Evolutionary conservation across 306 rosid genomes (phyloP), one percentile per base, ranked within the genome.

Genomic region (Crotalaria pallida): DNA sequence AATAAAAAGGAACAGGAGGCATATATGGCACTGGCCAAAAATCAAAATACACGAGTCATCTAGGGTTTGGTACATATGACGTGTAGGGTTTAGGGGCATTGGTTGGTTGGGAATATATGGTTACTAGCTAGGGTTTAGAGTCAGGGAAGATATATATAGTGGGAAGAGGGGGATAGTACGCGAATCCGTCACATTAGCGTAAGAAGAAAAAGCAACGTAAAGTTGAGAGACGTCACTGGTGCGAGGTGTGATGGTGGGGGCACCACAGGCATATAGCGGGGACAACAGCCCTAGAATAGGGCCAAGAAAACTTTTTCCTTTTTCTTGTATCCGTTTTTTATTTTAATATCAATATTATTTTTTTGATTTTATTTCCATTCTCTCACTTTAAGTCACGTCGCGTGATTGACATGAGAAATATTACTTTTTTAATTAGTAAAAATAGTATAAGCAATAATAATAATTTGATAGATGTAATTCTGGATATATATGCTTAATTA

Each of bases 381-480:
- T 27, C 34, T 64, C 48, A 64, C 96, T 88, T 86, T 84, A 84
- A 79, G 91, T 88, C 96, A 60, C 79, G 16, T 88, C 21, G 29
- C 55, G 49, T 69, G 77, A 72, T 65, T 31, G 74, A 74, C 69
- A 52, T 68, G 1, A 27, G 24, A 72, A 23, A 31, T 21, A 17
- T 49, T 47, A 0, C n/a, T 7, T 48, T 61, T 73, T 49, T 33
- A 3, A 41, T 57, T 43, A 16, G 17, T 1, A 11, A 17, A 1
- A 8, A n/a, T 58, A 16, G 8, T 5, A 31, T 7, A 31, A 31
- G 36, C 36, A 31, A n/a, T n/a, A n/a, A n/a, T n/a, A n/a, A n/a
- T n/a, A n/a, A n/a, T n/a, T n/a, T n/a, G n/a, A n/a, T n/a, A n/a
- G n/a, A n/a, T n/a, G n/a, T n/a, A n/a, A n/a, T n/a, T n/a, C n/a